These are phyloP conservation scores for Boletellus deceptivus DNA, from an alignment of 1,284 basidiomycete genomes.

Conservation along the genomic window DNA sequence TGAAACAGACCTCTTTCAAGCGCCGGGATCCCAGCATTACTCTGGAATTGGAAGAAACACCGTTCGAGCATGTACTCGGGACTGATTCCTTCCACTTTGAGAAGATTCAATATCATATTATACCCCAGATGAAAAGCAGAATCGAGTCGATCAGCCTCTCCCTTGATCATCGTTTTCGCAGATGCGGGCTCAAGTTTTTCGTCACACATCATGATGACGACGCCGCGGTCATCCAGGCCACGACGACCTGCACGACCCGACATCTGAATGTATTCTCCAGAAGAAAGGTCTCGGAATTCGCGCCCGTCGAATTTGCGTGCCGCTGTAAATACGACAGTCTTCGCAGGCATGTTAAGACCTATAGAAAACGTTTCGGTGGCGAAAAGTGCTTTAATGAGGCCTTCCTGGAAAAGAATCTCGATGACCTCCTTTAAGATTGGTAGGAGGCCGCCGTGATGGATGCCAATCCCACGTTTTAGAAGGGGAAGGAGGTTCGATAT, in stretches of 20 bases:
- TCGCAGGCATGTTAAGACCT: constrained; percentile 99
- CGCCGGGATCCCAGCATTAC: constrained; percentile 82
- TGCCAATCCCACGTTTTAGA: constrained; percentile 94
- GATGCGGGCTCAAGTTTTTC: constrained; percentile 93
- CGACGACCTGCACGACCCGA: constrained; percentile 96
- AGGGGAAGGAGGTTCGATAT: constrained; percentile 93
- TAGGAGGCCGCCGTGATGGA: constrained; percentile 97
- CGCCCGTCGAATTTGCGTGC: constrained; percentile 96
- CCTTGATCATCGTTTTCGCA: constrained; percentile 98
- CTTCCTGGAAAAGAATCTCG: constrained; percentile 99
- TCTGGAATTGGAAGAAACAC: constrained; percentile 99
- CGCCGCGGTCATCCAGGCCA: constrained; percentile 97
- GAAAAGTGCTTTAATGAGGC: constrained; percentile 98
- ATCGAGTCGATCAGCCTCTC: constrained; percentile 95
- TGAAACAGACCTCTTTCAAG: constrained; percentile 77
- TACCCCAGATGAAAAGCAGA: constrained; percentile 99
- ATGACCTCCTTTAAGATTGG: constrained; percentile 99
- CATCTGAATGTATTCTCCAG: constrained; percentile 98
- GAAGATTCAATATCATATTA: constrained; percentile 98
- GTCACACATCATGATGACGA: constrained; percentile 99
- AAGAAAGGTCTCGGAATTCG: constrained; percentile 89
- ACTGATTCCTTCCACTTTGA: constrained; percentile 98
- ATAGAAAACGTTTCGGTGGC: constrained; percentile 99
- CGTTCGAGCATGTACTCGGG: constrained; percentile 98
- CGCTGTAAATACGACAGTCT: constrained; percentile 97